Base-by-base conservation (phyloP, 2,329 filamentous ascomycete genomes). In the Colletotrichum euphorbiae region DNA sequence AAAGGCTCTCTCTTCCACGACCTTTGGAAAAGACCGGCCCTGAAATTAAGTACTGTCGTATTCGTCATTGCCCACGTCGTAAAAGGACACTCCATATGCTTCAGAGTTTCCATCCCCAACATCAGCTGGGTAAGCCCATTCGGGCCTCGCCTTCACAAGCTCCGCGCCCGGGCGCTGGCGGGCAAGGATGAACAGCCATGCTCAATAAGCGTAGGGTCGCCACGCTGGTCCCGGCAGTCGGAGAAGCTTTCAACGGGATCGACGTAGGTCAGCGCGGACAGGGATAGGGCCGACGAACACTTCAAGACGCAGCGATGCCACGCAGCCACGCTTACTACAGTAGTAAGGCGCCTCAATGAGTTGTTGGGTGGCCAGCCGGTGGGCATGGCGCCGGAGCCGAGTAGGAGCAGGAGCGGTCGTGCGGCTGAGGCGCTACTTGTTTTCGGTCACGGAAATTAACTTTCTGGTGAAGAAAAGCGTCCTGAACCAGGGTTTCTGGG, bases 21-120 rank as follows among this genome's bases (percentile, higher is more conserved):
- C 36, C 8, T 12, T 38, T 8, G 48, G 36, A 24, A 8, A 6
- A 24, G 59, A 36, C n/a, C 24, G 48, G 12, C 42, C 24, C 31
- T 15, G n/a, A 28, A 48, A 38, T 58, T 68, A 68, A 64, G 54
- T 68, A 57, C 15, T 19, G 28, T 33, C 43, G 36, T 6, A 38
- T 21, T 13, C 11, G 38, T 17, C 13, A 19, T 59, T 21, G 19
- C 43, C 24, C 6, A 28, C n/a, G 24, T 64, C 31, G 45, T 36
- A 19, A 11, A 19, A 58, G 28, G 51, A 36, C 19, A 42, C 40
- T 19, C 52, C 40, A 64, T 54, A 64, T 52, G 60, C 60, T 64
- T 68, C 51, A 64, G 46, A 58, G 60, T 64, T 68, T 58, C 65
- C 52, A 64, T 64, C 36, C 38, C 54, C 60, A n/a, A 68, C 65